Base-by-base conservation (phyloP, 192 early-diverging fungal genomes). In the Borealophlyctis nickersoniae region DNA sequence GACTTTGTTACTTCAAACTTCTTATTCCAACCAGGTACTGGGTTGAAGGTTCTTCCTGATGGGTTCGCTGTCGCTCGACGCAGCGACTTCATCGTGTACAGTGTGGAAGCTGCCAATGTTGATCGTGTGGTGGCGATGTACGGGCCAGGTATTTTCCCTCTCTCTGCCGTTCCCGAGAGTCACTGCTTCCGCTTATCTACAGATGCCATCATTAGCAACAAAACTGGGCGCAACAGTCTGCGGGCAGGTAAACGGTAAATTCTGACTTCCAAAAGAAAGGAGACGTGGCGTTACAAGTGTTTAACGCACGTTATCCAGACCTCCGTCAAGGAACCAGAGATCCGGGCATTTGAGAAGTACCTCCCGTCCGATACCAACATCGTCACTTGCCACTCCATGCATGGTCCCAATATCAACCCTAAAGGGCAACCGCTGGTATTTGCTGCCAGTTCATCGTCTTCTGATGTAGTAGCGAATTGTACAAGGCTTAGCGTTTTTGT, bases 311-410 rank as follows among this genome's bases (percentile, higher is more conserved):
- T n/a, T n/a, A 1, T 22, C n/a, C 62, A 90, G 80, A 98, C 95
- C 28, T 98, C 95, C 2, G 92, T 98, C 19, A 98, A 98, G 75
- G 85, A 88, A 62, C 94, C 92, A 0, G 96, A 98, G 75, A 91
- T 98, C 58, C 70, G 56, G 3, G 95, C 95, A 2, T 96, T 98
- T 61, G 90, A 93, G 23, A 81, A 81, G 66, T 79, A 92, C 69
- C 62, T 98, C 22, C 95, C 96, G 0, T 36, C 62, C 0, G 96
- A 98, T 74, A 91, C 93, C n/a, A 85, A 94, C 67, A 96, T 98
- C 55, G 86, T 98, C 5, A 89, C 92, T 3, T 93, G 90, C 55
- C 96, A 98, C 70, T 95, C 92, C 2, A 85, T 98, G 81, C 96
- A 98, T 65, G 96, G 96, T 1, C 96, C 96, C 0, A 87, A 84